Evolutionary conservation across 495 filamentous ascomycete genomes (phyloP).

Genomic region (Neurospora sp.): DNA sequence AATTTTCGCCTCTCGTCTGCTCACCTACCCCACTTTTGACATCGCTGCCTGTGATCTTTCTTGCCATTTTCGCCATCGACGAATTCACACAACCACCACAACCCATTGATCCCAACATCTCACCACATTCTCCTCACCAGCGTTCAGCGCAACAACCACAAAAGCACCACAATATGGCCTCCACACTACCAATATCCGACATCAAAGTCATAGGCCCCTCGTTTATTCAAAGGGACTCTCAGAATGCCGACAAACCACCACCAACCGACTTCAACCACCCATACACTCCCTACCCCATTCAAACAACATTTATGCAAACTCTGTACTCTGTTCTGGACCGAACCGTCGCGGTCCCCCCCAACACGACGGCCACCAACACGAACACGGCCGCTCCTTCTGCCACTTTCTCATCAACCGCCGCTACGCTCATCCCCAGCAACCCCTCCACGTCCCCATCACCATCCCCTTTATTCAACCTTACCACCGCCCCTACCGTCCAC

Average conservation of each 20-base stretch:
- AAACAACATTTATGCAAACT: slow-evolving; percentile 80
- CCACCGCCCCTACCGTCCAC: not conserved
- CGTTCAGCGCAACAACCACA: not conserved
- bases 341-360: not conserved
- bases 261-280: slow-evolving; percentile 74
- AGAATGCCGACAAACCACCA: not conserved
- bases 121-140: not conserved
- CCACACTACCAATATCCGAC: not conserved
- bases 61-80: not conserved
- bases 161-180: not conserved
- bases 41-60: not conserved
- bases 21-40: not conserved
- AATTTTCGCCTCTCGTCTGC: not conserved
- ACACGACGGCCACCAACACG: not conserved
- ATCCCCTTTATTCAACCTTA: not conserved
- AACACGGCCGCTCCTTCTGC: not conserved
- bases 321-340: slow-evolving; percentile 70
- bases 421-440: not conserved
- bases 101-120: not conserved
- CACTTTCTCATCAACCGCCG: not conserved
- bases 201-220: not conserved
- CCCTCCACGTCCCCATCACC: not conserved
- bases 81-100: not conserved
- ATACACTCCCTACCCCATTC: slow-evolving; percentile 83
- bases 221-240: not conserved